A percentile compares a stretch with the other conserved stretches of the same genome.
phyloP scores from a whole-genome alignment of 2,329 filamentous ascomycete genomes.

The Periglandula ipomoeae region DNA sequence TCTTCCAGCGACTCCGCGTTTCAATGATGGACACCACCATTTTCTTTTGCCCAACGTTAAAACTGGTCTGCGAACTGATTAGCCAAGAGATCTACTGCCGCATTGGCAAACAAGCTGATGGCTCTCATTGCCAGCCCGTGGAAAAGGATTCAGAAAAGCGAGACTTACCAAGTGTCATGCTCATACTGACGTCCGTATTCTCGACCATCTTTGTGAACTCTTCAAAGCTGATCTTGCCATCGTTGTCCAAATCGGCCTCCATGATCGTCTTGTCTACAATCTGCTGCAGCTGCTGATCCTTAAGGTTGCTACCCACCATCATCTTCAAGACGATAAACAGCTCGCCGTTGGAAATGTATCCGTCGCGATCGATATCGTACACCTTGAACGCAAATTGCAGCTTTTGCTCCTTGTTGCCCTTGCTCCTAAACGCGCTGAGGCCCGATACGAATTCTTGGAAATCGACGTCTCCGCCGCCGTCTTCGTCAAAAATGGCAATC shows the following conservation, averaged over 20 bases:
- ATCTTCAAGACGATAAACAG: conserved; percentile 99
- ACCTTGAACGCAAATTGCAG: conserved; percentile 97
- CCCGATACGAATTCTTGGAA: conserved; percentile 98
- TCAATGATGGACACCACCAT: not conserved
- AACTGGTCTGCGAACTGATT: conserved; percentile 15
- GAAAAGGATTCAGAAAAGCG: not conserved
- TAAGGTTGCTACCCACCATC: conserved; percentile 99
- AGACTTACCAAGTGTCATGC: conserved; percentile 59
- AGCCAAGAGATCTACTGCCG: not conserved
- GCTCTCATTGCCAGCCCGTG: no score
- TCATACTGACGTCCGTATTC: conserved; percentile 74
- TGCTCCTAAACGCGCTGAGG: conserved; percentile 89
- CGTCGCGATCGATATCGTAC: conserved; percentile 98
- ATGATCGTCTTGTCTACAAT: conserved; percentile 99
- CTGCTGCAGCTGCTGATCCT: conserved; percentile 97
- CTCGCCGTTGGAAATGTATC: conserved; percentile 97
- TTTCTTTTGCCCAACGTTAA: conserved; percentile 3
- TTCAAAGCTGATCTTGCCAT: conserved; percentile 98
- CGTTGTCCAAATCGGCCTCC: conserved; percentile 92
- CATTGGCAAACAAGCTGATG: not conserved
- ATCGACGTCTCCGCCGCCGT: conserved; percentile 94
- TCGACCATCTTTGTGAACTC: conserved; percentile 99
- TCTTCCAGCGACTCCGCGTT: conserved; percentile 12
- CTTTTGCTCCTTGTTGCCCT: conserved; percentile 99
- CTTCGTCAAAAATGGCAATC: conserved; percentile 99